A percentile compares a stretch with the other conserved stretches of the same genome.
These are phyloP conservation scores for Hagleromyces aurorensis DNA, from an alignment of 805 yeast species.

Conservation along the genomic window DNA sequence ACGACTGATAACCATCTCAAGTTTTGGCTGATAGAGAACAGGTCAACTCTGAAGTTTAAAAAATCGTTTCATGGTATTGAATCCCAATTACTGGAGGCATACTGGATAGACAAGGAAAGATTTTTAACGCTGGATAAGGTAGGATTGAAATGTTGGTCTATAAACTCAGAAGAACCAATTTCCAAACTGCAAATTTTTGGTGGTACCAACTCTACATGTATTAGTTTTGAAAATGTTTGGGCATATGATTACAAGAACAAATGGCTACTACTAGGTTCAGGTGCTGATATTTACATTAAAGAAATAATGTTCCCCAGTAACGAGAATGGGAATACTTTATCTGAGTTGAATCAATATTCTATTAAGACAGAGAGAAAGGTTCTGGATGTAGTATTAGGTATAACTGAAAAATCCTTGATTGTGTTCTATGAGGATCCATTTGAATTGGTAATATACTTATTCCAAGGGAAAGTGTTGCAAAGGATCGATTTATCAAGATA, in stretches of 20 bases:
- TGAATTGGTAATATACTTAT: constrained; percentile 22
- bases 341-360: constrained; percentile 9
- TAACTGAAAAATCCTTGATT: constrained; percentile 29
- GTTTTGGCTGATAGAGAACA: constrained; percentile 14
- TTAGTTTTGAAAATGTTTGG: constrained; percentile 11
- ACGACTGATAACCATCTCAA: constrained; percentile 6
- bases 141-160: constrained; percentile 18
- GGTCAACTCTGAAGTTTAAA: constrained; percentile 9
- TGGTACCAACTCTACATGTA: constrained; percentile 2
- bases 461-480: constrained; percentile 23
- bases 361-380: constrained; percentile 8
- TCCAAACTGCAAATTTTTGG: constrained; percentile 11
- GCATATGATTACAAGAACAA: constrained; percentile 24
- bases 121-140: constrained; percentile 16
- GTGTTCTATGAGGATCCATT: constrained; percentile 17
- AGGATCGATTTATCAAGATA: constrained; percentile 15
- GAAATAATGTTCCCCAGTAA: constrained; percentile 5
- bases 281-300: constrained; percentile 8
- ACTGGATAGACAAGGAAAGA: constrained; percentile 19
- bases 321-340: constrained; percentile 4
- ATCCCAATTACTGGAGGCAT: constrained; percentile 14
- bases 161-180: constrained; percentile 8
- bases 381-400: constrained; percentile 21
- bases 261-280: constrained; percentile 20
- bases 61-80: constrained; percentile 12